Evolutionary conservation across 1,284 basidiomycete species (phyloP).

Genomic region (Leccinum ponderosum): DNA sequence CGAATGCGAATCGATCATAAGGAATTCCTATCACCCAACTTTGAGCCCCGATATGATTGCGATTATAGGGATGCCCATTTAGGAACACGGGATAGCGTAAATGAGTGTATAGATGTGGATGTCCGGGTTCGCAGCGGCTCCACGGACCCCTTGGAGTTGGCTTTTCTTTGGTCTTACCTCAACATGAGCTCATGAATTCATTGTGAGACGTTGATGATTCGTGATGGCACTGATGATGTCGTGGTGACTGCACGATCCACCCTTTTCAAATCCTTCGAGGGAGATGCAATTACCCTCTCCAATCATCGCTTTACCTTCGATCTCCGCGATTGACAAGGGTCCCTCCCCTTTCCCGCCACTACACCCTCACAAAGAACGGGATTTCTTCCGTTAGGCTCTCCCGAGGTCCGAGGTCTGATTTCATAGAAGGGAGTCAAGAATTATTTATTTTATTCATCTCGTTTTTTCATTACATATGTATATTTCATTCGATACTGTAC

Average conservation of each 20-base stretch:
- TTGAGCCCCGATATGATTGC: not conserved
- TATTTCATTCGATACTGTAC: conserved; percentile 15
- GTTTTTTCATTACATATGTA: not conserved
- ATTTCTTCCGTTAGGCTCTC: conserved; percentile 34
- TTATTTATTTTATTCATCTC: conserved; percentile 1
- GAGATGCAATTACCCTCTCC: conserved; percentile 9
- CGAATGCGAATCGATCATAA: not conserved
- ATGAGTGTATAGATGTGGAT: not conserved
- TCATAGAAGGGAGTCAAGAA: conserved; percentile 11
- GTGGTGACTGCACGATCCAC: not conserved
- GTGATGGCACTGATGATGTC: not conserved
- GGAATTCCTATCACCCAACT: not conserved
- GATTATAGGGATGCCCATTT: not conserved
- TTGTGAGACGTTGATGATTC: not conserved
- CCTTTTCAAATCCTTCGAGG: not conserved
- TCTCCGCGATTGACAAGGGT: conserved; percentile 31
- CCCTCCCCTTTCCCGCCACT: conserved; percentile 9
- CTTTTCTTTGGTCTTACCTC: not conserved
- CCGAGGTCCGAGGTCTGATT: not conserved
- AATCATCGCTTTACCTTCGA: conserved; percentile 18
- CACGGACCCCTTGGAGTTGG: conserved; percentile 32
- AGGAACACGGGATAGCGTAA: conserved; percentile 1
- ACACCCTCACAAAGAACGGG: conserved; percentile 3
- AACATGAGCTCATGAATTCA: conserved; percentile 1
- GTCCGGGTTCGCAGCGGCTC: conserved; percentile 6